Evolutionary conservation across 2,329 filamentous ascomycete genomes (phyloP).

Genomic region (Thielaviopsis populi): DNA sequence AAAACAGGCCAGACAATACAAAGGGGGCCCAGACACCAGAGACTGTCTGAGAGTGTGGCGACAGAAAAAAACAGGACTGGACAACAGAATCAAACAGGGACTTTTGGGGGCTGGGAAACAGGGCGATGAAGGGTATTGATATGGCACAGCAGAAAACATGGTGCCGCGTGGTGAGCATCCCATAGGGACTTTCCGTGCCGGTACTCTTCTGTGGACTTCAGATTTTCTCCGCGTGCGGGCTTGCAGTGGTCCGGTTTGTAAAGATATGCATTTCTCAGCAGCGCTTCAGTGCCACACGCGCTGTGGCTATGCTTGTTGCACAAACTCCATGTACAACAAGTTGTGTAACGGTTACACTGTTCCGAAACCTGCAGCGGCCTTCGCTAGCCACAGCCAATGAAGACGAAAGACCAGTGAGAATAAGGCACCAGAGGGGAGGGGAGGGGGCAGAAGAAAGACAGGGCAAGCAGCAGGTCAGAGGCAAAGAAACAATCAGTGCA

Average conservation of each 20-base stretch:
- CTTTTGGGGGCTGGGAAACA: no score
- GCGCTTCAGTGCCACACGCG: not conserved
- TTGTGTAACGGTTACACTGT: not conserved
- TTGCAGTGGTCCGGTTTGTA: not conserved
- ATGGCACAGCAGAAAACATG: no score
- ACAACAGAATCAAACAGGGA: no score
- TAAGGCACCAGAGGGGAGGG: not conserved
- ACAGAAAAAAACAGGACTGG: no score
- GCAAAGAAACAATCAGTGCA: not conserved
- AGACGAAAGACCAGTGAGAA: not conserved
- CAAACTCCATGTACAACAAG: not conserved
- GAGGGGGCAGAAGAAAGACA: not conserved
- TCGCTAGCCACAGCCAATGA: slow-evolving; percentile 10
- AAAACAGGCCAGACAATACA: not conserved
- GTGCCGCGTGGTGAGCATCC: no score
- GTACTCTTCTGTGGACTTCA: no score
- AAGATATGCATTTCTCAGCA: not conserved
- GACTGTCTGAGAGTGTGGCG: not conserved
- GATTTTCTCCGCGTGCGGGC: no score
- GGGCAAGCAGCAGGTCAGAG: not conserved
- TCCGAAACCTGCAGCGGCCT: slow-evolving; percentile 11
- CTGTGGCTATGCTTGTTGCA: slow-evolving; percentile 5
- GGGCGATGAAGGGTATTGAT: no score
- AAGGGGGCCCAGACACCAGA: not conserved
- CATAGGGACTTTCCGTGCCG: no score